Conservation (phyloP, 1,284 basidiomycete species). For the Cutaneotrichosporon sp. region DNA sequence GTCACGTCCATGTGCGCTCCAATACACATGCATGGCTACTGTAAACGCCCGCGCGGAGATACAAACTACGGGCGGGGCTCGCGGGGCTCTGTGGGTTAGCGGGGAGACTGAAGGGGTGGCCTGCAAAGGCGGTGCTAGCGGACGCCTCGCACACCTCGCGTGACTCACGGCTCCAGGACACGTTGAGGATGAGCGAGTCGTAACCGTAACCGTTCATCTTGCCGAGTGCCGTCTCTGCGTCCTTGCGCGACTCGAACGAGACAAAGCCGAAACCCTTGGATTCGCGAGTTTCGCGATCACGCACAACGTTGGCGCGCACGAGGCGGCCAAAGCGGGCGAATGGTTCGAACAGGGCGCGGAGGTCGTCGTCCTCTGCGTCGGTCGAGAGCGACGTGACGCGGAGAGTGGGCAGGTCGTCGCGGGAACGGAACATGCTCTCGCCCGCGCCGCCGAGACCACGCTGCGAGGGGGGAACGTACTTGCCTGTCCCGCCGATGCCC, state of each 20-base stretch:
- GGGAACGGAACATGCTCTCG: conserved; percentile 66
- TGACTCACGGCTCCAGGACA: conserved; percentile 39
- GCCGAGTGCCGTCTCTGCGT: conserved; percentile 82
- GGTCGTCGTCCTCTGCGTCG: conserved; percentile 90
- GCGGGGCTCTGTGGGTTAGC: conserved; percentile 24
- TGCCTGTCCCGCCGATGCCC: conserved; percentile 52
- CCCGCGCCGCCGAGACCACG: conserved; percentile 61
- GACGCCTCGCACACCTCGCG: too few relatives aligned
- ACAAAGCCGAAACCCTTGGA: conserved; percentile 74
- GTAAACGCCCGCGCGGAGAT: background rate
- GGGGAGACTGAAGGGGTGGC: too few relatives aligned
- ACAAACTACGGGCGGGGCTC: conserved; percentile 25
- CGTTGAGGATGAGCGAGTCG: conserved; percentile 46
- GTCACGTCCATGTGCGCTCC: too few relatives aligned
- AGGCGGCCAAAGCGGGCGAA: conserved; percentile 68
- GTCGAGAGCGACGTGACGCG: conserved; percentile 96
- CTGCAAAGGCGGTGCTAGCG: too few relatives aligned
- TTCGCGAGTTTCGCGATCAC: conserved; percentile 88
- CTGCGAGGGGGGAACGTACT: conserved; percentile 77
- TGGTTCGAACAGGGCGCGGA: conserved; percentile 75
- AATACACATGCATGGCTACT: conserved; percentile 5
- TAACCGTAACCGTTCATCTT: conserved; percentile 81
- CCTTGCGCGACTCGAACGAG: conserved; percentile 76
- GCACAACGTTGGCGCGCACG: conserved; percentile 85
- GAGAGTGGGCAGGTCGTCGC: conserved; percentile 92